Conservation (phyloP, 495 filamentous ascomycete species). For the Ramalina peruviana region DNA sequence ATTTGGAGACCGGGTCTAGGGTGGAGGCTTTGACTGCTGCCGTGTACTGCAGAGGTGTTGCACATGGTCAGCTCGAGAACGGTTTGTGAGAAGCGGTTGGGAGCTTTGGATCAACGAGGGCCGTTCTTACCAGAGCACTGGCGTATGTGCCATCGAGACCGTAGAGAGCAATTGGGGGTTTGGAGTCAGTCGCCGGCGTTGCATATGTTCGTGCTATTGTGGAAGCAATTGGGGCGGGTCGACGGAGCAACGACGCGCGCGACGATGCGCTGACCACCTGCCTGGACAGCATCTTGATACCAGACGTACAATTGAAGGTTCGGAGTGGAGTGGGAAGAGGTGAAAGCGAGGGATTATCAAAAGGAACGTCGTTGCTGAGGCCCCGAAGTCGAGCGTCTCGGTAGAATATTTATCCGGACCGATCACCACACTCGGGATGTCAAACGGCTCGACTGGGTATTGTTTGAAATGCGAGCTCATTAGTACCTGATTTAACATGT, state of each 20-base stretch:
- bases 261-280: conserved; percentile 3
- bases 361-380: not conserved
- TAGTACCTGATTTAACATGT: no score
- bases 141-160: conserved; percentile 97
- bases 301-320: not conserved
- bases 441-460: no score
- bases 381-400: not conserved
- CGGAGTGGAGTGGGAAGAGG: not conserved
- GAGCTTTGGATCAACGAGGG: conserved; percentile 3
- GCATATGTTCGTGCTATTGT: conserved; percentile 58
- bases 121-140: conserved; percentile 73
- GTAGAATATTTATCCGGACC: not conserved
- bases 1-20: conserved; percentile 69
- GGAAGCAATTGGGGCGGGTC: conserved; percentile 30
- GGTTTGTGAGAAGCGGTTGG: not conserved
- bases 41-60: conserved; percentile 56
- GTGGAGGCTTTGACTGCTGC: conserved; percentile 73
- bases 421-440: no score
- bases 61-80: not conserved
- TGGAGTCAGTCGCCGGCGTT: conserved; percentile 49
- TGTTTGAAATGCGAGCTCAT: no score
- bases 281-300: conserved; percentile 11
- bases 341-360: not conserved
- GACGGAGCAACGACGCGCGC: conserved; percentile 5
- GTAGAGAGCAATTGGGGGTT: conserved; percentile 80